Evolutionary conservation across 2,329 filamentous ascomycete genomes (phyloP).

Genomic region (Fusarium sambucinum): DNA sequence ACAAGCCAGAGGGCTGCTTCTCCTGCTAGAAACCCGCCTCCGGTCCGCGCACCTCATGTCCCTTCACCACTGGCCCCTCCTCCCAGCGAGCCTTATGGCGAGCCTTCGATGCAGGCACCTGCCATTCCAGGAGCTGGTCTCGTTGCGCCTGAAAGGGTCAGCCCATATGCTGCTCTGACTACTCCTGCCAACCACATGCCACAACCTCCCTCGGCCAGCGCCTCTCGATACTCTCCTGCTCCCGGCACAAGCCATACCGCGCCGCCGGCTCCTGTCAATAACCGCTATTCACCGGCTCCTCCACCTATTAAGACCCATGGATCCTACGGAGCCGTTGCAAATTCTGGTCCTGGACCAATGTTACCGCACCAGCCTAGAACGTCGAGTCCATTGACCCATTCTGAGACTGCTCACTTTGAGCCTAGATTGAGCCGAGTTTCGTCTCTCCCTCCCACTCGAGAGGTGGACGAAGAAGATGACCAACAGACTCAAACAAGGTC

Average conservation of each 20-base stretch:
- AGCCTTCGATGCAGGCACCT: slow-evolving; percentile 25
- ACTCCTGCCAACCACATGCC: slow-evolving; percentile 51
- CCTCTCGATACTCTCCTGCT: slow-evolving; percentile 73
- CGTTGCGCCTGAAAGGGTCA: slow-evolving; percentile 65
- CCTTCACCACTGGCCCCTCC: slow-evolving; percentile 46
- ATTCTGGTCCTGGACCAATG: slow-evolving; percentile 58
- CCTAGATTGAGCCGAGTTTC: slow-evolving; percentile 65
- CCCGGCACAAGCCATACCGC: slow-evolving; percentile 47
- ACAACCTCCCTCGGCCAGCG: slow-evolving; percentile 50
- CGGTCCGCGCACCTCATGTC: slow-evolving; percentile 42
- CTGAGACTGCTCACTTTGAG: slow-evolving; percentile 70
- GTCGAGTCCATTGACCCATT: slow-evolving; percentile 74
- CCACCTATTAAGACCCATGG: slow-evolving; percentile 56
- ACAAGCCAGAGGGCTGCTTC: slow-evolving; percentile 61
- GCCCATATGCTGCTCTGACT: slow-evolving; percentile 65
- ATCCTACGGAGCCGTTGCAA: slow-evolving; percentile 55
- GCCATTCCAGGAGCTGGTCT: slow-evolving; percentile 52
- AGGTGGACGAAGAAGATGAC: slow-evolving; percentile 71
- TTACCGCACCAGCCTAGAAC: slow-evolving; percentile 72
- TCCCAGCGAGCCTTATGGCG: slow-evolving; percentile 22
- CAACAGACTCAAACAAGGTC: slow-evolving; percentile 45
- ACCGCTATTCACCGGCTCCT: slow-evolving; percentile 67
- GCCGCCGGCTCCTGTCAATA: slow-evolving; percentile 58
- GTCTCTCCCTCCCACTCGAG: slow-evolving; percentile 70
- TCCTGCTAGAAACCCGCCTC: slow-evolving; percentile 54